Conservation (phyloP, 345 rosid species). For the Euphorbia tirucalli region DNA sequence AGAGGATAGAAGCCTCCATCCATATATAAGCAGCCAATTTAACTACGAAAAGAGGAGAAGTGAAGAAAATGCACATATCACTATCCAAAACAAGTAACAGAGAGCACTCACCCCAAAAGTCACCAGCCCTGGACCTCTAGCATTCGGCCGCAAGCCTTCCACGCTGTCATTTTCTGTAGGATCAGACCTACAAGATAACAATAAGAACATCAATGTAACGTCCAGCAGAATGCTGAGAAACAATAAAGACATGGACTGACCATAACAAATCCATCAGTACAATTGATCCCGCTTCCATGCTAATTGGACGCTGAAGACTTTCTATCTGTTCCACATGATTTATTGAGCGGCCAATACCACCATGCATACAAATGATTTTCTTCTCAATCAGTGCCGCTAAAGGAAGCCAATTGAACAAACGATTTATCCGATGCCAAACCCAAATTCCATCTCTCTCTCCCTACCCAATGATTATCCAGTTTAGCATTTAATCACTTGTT, state of each 20-base stretch:
- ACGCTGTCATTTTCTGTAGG: conserved; percentile 99
- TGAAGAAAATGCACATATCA: neutral
- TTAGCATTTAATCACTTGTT: conserved; percentile 19
- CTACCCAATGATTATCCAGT: conserved; percentile 42
- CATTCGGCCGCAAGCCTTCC: conserved; percentile 95
- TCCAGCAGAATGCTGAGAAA: conserved; percentile 18
- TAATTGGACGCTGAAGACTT: conserved; percentile 88
- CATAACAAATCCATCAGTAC: conserved; percentile 96
- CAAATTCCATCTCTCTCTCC: conserved; percentile 99
- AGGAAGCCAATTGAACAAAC: conserved; percentile 97
- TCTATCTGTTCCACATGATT: conserved; percentile 96
- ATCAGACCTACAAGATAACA: conserved; percentile 72
- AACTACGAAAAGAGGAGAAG: neutral
- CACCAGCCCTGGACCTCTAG: conserved; percentile 98
- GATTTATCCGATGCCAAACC: conserved; percentile 97
- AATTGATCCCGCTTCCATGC: conserved; percentile 96
- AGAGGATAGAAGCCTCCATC: neutral
- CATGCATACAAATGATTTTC: conserved; percentile 98
- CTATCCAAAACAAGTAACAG: neutral
- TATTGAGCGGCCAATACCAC: conserved; percentile 98
- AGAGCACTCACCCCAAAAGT: conserved; percentile 83
- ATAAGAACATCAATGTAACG: conserved; percentile 17
- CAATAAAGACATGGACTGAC: conserved; percentile 42
- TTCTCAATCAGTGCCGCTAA: conserved; percentile 93
- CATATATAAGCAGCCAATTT: neutral